Conservation (phyloP, 2,329 filamentous ascomycete species). For the Ophioceras dolichostomum region DNA sequence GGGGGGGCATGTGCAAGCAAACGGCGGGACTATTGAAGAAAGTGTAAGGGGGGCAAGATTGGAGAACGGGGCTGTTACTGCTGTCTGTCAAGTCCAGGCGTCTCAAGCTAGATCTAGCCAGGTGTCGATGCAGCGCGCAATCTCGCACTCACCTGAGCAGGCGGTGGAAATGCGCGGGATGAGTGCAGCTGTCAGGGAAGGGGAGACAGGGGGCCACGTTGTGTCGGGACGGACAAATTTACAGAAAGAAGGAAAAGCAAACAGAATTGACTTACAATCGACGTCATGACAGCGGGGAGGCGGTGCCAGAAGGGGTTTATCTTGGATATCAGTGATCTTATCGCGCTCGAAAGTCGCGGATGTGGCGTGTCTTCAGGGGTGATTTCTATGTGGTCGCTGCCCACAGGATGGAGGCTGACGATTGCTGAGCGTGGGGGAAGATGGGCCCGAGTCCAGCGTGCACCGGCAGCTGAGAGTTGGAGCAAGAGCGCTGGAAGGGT, state of each 20-base stretch:
- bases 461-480: no score
- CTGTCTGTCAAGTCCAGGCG: no score
- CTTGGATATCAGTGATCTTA: constrained; percentile 4
- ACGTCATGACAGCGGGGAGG: constrained; percentile 16
- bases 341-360: constrained; percentile 4
- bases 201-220: not conserved
- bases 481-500: no score
- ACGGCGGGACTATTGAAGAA: no score
- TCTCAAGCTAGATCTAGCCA: not conserved
- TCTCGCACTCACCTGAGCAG: no score
- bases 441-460: no score
- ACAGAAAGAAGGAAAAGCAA: constrained; percentile 3
- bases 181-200: not conserved
- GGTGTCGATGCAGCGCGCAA: no score
- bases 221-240: not conserved
- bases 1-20: no score
- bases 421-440: not conserved
- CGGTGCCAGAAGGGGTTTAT: not conserved
- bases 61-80: no score
- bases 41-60: no score
- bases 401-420: not conserved
- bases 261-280: constrained; percentile 15
- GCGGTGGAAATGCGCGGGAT: not conserved
- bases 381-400: not conserved
- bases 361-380: no score